Evolutionary conservation across 2,329 filamentous ascomycete genomes (phyloP), one percentile per base, ranked within the genome.

Genomic region (Exophiala phaeomuriformis): DNA sequence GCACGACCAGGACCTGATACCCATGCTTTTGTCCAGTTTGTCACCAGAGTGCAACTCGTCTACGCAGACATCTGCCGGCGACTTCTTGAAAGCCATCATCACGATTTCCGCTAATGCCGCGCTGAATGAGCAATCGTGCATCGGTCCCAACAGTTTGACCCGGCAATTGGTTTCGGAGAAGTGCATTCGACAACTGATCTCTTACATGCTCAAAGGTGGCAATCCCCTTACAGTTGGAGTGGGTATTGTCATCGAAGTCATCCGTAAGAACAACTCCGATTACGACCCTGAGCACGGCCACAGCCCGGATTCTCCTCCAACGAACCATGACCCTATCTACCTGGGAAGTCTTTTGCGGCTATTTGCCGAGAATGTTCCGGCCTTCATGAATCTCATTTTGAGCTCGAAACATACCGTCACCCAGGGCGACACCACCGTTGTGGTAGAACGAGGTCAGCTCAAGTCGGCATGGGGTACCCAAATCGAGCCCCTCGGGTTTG

Each of bases 201-300:
- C 80, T 9, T 88, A 91, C 64, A 98, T 98, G 93, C 80, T 97
- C 9, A 80, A 84, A 48, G 93, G 93, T 37, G 93, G 93, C 29
- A 97, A 98, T 64, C 86, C 93, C 4, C 73, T 98, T 54, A 97
- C 91, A 0, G 94, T 97, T 10, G 93, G 93, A 47, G 93, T 98
- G 7, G 93, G 93, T 19, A 96, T 97, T 65, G 82, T 98, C 33
- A 98, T 98, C 60, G 93, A 98, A 71, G 93, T 98, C 43, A 98
- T 98, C 67, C 82, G 93, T 56, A 98, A 98, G 74, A 98, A 98
- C 72, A 98, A 98, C 69, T 97, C 93, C 0, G 93, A 98, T 70
- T 98, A 98, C 68, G 93, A 98, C 63, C 85, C 93, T 0, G 93
- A 97, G 63, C 87, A 90, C 63, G 84, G 90, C 57, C 83, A 86